Conservation (phyloP, 257 asterid genomes). For the Primulina eburnea region DNA sequence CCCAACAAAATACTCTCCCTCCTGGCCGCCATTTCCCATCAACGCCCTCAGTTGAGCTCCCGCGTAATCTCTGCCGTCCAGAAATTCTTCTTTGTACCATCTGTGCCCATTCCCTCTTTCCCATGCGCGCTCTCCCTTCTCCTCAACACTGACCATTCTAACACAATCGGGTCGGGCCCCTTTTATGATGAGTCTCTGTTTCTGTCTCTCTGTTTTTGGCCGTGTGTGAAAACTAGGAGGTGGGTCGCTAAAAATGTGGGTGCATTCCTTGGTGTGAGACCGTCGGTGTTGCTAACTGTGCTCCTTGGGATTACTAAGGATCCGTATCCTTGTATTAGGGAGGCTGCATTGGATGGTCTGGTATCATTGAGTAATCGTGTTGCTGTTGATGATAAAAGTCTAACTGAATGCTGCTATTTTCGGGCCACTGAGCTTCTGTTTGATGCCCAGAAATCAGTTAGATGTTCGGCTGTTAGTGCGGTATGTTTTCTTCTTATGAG, state of each 20-base stretch:
- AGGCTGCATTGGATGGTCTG: conserved; percentile 70
- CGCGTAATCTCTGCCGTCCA: conserved; percentile 36
- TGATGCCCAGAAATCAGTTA: conserved; percentile 64
- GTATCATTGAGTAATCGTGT: conserved; percentile 37
- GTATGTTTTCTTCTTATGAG: conserved; percentile 37
- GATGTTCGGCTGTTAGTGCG: conserved; percentile 72
- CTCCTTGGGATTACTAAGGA: conserved; percentile 80
- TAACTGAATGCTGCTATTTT: conserved; percentile 62
- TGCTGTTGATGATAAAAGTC: conserved; percentile 53
- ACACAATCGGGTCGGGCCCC: conserved; percentile 18
- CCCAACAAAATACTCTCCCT: conserved; percentile 47
- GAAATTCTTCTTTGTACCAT: conserved; percentile 38
- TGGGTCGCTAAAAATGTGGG: conserved; percentile 60
- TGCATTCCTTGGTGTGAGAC: conserved; percentile 49
- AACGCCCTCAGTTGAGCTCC: conserved; percentile 41
- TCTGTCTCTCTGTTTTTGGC: conserved; percentile 56
- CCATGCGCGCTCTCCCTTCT: conserved; percentile 53
- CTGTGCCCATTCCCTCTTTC: conserved; percentile 36
- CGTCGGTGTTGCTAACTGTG: conserved; percentile 68
- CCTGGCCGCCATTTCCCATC: conserved; percentile 42
- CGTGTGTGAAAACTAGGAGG: conserved; percentile 42
- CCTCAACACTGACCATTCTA: conserved; percentile 32
- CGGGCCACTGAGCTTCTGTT: conserved; percentile 77
- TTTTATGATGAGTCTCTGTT: conserved; percentile 51
- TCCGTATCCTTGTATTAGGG: conserved; percentile 70